phyloP scores from a whole-genome alignment of 1,284 basidiomycete genomes.

The Puccinia triticina region DNA sequence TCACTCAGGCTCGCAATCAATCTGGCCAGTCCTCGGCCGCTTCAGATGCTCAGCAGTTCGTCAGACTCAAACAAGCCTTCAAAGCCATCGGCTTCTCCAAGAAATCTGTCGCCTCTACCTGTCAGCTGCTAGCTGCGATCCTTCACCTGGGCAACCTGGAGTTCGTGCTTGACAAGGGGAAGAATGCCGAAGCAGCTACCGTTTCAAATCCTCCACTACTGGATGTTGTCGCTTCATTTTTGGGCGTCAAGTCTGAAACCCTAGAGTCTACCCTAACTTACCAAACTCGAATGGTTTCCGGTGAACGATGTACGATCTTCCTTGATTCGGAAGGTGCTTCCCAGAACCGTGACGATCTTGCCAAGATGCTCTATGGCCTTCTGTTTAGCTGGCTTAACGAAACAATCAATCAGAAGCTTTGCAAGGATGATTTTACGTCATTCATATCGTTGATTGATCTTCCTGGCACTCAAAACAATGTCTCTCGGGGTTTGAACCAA shows the following conservation, averaged over 20 bases:
- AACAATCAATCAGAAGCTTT: constrained; percentile 89
- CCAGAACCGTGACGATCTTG: constrained; percentile 88
- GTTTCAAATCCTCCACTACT: constrained; percentile 80
- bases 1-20: constrained; percentile 42
- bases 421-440: constrained; percentile 82
- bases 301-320: constrained; percentile 93
- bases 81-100: constrained; percentile 91
- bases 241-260: constrained; percentile 75
- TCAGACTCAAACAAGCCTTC: constrained; percentile 88
- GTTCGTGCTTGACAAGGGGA: constrained; percentile 73
- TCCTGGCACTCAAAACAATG: constrained; percentile 77
- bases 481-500: constrained; percentile 66
- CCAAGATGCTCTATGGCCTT: constrained; percentile 87
- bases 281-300: constrained; percentile 87
- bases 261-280: constrained; percentile 86
- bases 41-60: constrained; percentile 79
- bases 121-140: constrained; percentile 90
- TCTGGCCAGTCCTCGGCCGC: constrained; percentile 31
- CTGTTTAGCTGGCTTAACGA: constrained; percentile 97
- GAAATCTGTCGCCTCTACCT: constrained; percentile 87
- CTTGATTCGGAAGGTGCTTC: constrained; percentile 90
- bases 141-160: constrained; percentile 94
- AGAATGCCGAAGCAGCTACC: constrained; percentile 84
- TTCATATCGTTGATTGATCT: constrained; percentile 96
- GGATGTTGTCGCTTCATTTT: constrained; percentile 81